A percentile compares a stretch with the other conserved stretches of the same genome.
These are phyloP conservation scores for Cicer arietinum DNA, from an alignment of 306 rosid genomes.

Conservation along the genomic window DNA sequence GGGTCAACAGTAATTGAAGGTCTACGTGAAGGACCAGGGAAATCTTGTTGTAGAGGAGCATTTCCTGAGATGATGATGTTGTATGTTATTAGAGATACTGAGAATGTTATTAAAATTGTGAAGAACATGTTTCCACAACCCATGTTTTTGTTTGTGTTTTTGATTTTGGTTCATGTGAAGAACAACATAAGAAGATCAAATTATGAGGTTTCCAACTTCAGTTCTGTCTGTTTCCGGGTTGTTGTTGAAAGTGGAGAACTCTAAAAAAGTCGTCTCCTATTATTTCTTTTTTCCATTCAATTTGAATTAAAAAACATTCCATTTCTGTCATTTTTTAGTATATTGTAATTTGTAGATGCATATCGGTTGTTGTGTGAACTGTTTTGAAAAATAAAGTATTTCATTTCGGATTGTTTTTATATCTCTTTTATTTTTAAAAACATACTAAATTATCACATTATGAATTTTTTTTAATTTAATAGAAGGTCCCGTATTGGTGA, in stretches of 20 bases:
- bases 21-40: slow-evolving; percentile 79
- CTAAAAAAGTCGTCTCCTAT: background rate
- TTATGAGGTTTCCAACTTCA: background rate
- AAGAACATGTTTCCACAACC: slow-evolving; percentile 93
- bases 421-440: too few relatives aligned
- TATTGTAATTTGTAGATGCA: too few relatives aligned
- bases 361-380: too few relatives aligned
- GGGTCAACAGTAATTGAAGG: slow-evolving; percentile 68
- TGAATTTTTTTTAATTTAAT: too few relatives aligned
- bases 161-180: background rate
- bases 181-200: background rate
- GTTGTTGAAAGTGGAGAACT: slow-evolving; percentile 1
- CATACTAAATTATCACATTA: too few relatives aligned
- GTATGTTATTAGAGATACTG: slow-evolving; percentile 90
- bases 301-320: too few relatives aligned
- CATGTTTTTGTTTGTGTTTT: slow-evolving; percentile 50
- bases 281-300: too few relatives aligned
- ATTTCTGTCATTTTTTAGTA: too few relatives aligned
- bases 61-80: slow-evolving; percentile 88
- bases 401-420: too few relatives aligned
- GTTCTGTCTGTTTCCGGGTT: background rate
- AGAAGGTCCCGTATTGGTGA: too few relatives aligned
- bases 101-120: slow-evolving; percentile 69
- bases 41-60: slow-evolving; percentile 81
- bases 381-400: too few relatives aligned